Conservation (phyloP, 495 filamentous ascomycete genomes). For the Hyaloscypha hepaticicola region DNA sequence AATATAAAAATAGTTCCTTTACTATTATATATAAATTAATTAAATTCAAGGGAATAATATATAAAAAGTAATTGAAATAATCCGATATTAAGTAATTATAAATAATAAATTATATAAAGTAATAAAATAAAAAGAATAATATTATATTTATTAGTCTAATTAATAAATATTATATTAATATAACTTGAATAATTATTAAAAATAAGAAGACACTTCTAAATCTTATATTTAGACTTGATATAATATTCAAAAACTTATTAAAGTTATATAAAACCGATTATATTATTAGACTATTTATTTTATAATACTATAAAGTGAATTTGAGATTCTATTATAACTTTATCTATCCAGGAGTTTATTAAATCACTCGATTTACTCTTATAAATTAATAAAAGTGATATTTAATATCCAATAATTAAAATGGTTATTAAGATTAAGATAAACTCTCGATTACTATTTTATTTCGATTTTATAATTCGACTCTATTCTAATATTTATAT, state of each 20-base stretch:
- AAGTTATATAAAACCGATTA: background rate
- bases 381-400: constrained; percentile 19
- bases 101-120: constrained; percentile 14
- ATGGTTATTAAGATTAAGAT: too few relatives aligned
- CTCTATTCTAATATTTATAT: background rate
- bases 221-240: background rate
- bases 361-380: background rate
- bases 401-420: constrained; percentile 1
- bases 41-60: too few relatives aligned
- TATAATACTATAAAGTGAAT: background rate
- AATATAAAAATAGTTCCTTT: too few relatives aligned
- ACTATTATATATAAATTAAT: too few relatives aligned
- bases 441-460: background rate
- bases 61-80: constrained; percentile 16
- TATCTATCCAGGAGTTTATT: background rate
- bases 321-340: background rate
- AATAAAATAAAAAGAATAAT: constrained; percentile 23
- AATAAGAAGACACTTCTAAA: constrained; percentile 5
- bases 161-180: constrained; percentile 22
- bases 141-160: background rate
- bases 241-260: constrained; percentile 6
- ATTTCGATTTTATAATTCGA: constrained; percentile 4
- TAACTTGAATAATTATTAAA: constrained; percentile 20
- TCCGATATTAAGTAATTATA: constrained; percentile 22
- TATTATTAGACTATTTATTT: constrained; percentile 8